phyloP scores from a whole-genome alignment of 768 basidiomycete genomes.

The Serendipita sp. region DNA sequence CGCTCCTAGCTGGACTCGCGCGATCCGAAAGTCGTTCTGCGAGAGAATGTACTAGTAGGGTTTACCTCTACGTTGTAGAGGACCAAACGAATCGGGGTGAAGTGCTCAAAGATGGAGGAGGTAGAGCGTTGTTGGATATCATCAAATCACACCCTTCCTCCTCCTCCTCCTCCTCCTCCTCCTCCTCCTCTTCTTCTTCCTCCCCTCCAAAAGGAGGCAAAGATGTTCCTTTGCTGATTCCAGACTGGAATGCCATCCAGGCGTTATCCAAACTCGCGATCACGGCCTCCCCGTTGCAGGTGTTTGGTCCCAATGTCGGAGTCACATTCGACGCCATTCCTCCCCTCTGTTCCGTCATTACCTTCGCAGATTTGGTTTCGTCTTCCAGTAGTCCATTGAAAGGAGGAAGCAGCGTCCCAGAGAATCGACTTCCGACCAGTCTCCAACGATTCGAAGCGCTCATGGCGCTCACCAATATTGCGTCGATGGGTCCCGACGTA shows the following conservation, averaged over 20 bases:
- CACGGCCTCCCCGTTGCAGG: constrained; percentile 75
- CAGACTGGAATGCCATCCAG: constrained; percentile 54
- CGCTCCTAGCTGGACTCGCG: constrained; percentile 38
- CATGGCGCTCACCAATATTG: constrained; percentile 93
- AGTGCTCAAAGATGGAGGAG: constrained; percentile 64
- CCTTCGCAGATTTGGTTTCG: background rate
- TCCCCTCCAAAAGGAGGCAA: constrained; percentile 7
- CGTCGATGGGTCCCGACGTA: constrained; percentile 53
- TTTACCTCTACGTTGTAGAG: constrained; percentile 56
- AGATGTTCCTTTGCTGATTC: constrained; percentile 23
- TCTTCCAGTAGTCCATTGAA: background rate
- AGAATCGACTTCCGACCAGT: background rate
- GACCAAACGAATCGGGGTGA: constrained; percentile 62
- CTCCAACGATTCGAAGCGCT: constrained; percentile 83
- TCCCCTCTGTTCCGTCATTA: constrained; percentile 57
- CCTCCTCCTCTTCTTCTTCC: background rate
- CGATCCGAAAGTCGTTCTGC: constrained; percentile 46
- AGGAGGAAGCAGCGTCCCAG: background rate
- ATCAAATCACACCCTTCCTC: constrained; percentile 20
- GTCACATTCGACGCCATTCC: constrained; percentile 69
- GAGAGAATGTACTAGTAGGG: constrained; percentile 39
- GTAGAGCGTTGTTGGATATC: constrained; percentile 43
- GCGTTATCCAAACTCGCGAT: constrained; percentile 87
- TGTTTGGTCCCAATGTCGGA: constrained; percentile 74
- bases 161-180: too few species aligned